A percentile compares a stretch with the other conserved stretches of the same genome.
Evolutionary conservation across 192 early-diverging fungal species (phyloP).

Genomic region (Lobosporangium transversale): DNA sequence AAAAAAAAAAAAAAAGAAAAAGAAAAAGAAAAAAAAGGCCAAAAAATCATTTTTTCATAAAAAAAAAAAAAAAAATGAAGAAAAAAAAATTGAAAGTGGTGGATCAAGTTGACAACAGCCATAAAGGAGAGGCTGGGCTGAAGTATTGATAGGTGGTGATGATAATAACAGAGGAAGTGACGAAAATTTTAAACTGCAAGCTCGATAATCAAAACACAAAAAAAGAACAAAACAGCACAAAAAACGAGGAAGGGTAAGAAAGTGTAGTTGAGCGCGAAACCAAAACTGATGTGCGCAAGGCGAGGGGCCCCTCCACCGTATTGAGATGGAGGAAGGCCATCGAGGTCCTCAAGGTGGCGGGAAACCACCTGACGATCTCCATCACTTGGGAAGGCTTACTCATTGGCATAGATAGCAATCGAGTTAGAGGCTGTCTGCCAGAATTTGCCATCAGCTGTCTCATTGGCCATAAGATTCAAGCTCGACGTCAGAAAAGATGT

Average conservation of each 20-base stretch:
- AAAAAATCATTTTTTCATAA: neutral
- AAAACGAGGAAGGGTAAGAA: too few relatives aligned
- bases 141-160: slow-evolving; percentile 17
- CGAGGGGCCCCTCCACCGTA: too few relatives aligned
- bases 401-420: slow-evolving; percentile 33
- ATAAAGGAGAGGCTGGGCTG: too few relatives aligned
- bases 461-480: slow-evolving; percentile 10
- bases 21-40: neutral
- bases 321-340: too few relatives aligned
- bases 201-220: slow-evolving; percentile 10
- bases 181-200: slow-evolving; percentile 1
- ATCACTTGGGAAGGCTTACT: slow-evolving; percentile 11
- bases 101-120: slow-evolving; percentile 16
- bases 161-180: slow-evolving; percentile 4
- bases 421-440: slow-evolving; percentile 22
- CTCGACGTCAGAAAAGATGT: slow-evolving; percentile 8
- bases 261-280: neutral
- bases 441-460: slow-evolving; percentile 23
- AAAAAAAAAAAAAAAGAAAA: slow-evolving; percentile 17
- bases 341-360: slow-evolving; percentile 10
- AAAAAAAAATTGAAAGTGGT: slow-evolving; percentile 7
- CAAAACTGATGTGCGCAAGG: neutral
- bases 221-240: slow-evolving; percentile 11
- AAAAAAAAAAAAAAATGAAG: slow-evolving; percentile 7
- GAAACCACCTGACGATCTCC: slow-evolving; percentile 13